Conservation (phyloP, 306 rosid genomes). For the Clitoria ternatea region DNA sequence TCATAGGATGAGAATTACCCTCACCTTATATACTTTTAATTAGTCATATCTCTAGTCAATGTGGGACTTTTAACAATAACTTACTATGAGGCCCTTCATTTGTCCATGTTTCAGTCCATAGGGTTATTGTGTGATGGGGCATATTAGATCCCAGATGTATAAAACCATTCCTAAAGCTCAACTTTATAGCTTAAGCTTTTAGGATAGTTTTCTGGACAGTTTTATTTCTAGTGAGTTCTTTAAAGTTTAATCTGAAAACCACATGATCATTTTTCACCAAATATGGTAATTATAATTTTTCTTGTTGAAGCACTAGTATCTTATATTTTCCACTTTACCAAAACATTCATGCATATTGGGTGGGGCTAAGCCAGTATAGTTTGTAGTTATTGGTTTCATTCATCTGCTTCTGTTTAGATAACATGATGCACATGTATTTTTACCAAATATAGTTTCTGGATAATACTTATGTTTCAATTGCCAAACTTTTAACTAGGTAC, state of each 20-base stretch:
- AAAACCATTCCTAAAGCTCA: neutral
- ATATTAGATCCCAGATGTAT: neutral
- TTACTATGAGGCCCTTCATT: neutral
- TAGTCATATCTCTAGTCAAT: no score
- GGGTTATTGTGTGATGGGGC: neutral
- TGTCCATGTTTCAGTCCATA: neutral
- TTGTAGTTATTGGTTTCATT: constrained; percentile 12
- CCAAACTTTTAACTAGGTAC: constrained; percentile 19
- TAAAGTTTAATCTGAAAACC: neutral
- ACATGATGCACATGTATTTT: neutral
- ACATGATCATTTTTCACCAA: neutral
- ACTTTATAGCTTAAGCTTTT: neutral
- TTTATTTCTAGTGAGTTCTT: neutral
- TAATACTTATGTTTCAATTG: constrained; percentile 8
- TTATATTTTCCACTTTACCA: neutral
- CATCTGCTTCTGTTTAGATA: constrained; percentile 6
- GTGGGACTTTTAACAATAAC: no score
- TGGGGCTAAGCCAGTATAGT: neutral
- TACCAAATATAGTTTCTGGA: no score
- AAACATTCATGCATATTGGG: neutral
- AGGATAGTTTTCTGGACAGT: neutral
- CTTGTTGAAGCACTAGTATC: neutral
- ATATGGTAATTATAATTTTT: neutral
- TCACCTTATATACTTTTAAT: no score
- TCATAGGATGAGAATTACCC: no score